Conservation (phyloP, 2,329 filamentous ascomycete genomes). For the Aspergillus awamori region DNA sequence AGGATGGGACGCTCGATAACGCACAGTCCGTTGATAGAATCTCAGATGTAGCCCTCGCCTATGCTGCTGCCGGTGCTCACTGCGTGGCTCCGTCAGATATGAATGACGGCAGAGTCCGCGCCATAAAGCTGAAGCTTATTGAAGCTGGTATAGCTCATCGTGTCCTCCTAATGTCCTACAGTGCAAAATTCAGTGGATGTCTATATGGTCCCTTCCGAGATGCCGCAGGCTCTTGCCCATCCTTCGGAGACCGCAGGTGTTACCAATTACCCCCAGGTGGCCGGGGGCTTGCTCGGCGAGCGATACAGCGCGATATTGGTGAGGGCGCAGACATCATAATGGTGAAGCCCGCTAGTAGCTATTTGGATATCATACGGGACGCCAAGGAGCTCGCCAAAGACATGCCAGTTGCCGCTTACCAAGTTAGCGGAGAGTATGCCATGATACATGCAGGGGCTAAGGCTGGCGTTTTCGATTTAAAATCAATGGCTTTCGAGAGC, state of each 20-base stretch:
- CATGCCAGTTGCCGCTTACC: constrained; percentile 91
- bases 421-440: constrained; percentile 94
- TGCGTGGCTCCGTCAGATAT: constrained; percentile 97
- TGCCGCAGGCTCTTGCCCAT: constrained; percentile 85
- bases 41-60: constrained; percentile 95
- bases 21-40: constrained; percentile 90
- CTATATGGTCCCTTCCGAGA: constrained; percentile 97
- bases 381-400: constrained; percentile 93
- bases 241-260: constrained; percentile 92
- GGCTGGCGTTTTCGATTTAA: constrained; percentile 93
- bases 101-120: constrained; percentile 96
- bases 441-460: constrained; percentile 98
- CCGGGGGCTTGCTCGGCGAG: constrained; percentile 85
- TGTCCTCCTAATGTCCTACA: constrained; percentile 94
- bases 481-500: constrained; percentile 91
- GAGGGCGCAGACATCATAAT: constrained; percentile 98
- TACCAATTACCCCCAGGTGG: constrained; percentile 95
- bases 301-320: constrained; percentile 84
- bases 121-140: constrained; percentile 97
- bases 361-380: constrained; percentile 96
- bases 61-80: constrained; percentile 92
- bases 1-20: constrained; percentile 93
- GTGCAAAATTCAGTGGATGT: constrained; percentile 95
- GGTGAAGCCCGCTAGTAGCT: constrained; percentile 96
- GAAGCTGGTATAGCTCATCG: constrained; percentile 91